A percentile compares a stretch with the other conserved stretches of the same genome.
These are phyloP conservation scores for Coleophoma eucalyptorum DNA, from an alignment of 2,329 filamentous ascomycete genomes.

Conservation along the genomic window DNA sequence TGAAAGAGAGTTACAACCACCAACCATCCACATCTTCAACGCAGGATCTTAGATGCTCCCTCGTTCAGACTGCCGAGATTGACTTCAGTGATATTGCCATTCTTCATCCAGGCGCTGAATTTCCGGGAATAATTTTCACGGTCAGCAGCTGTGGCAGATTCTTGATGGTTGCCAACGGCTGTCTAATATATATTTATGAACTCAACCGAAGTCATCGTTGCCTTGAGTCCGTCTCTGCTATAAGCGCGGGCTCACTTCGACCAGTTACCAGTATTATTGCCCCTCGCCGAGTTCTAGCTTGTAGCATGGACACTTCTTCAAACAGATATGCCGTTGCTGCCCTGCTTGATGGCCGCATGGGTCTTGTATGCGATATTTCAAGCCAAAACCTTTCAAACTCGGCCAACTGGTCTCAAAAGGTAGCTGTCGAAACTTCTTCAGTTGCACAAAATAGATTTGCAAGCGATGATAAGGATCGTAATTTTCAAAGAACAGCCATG, in stretches of 20 bases:
- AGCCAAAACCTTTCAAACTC: conserved; percentile 6
- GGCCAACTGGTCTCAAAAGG: neutral
- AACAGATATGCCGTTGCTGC: conserved; percentile 52
- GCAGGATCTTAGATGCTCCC: conserved; percentile 15
- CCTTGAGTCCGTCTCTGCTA: neutral
- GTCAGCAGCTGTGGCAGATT: conserved; percentile 56
- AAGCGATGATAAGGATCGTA: neutral
- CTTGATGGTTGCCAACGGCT: conserved; percentile 49
- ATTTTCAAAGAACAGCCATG: conserved; percentile 10
- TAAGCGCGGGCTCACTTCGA: conserved; percentile 27
- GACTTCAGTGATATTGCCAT: conserved; percentile 32
- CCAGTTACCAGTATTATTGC: conserved; percentile 52
- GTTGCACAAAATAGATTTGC: neutral
- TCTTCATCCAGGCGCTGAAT: conserved; percentile 8
- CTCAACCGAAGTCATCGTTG: conserved; percentile 17
- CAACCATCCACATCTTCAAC: neutral
- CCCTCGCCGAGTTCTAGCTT: conserved; percentile 51
- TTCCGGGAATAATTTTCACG: conserved; percentile 23
- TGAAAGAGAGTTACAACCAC: conserved; percentile 7
- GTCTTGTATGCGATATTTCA: conserved; percentile 54
- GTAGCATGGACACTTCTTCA: conserved; percentile 59
- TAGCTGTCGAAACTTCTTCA: neutral
- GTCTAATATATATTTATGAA: conserved; percentile 52
- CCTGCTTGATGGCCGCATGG: conserved; percentile 55
- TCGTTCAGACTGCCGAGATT: conserved; percentile 29